Conservation (phyloP, 2,329 filamentous ascomycete species). For the Aspergillus uvarum region DNA sequence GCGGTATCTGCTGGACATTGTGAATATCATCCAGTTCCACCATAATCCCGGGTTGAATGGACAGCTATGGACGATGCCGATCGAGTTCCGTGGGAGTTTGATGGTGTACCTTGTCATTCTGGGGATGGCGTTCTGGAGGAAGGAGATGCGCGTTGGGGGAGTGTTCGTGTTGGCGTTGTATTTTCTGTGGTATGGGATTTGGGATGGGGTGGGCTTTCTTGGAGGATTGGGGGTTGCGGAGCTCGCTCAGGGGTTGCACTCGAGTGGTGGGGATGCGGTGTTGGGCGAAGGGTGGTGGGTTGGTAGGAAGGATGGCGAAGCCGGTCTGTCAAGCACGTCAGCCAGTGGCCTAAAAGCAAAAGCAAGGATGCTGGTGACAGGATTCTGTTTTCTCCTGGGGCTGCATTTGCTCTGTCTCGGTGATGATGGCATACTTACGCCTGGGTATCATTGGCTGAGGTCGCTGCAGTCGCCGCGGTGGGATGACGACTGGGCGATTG, state of each 20-base stretch:
- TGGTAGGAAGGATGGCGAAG: neutral
- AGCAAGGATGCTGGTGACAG: neutral
- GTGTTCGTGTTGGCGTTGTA: neutral
- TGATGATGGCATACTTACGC: neutral
- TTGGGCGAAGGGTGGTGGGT: neutral
- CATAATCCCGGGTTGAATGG: slow-evolving; percentile 19
- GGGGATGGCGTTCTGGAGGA: neutral
- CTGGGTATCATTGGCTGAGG: neutral
- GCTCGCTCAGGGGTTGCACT: neutral
- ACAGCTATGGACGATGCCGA: slow-evolving; percentile 28
- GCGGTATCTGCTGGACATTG: slow-evolving; percentile 21
- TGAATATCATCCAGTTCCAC: slow-evolving; percentile 15
- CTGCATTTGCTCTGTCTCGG: neutral
- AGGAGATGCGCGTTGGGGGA: neutral
- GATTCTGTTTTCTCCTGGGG: neutral
- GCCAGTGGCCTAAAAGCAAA: neutral
- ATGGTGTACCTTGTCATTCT: slow-evolving; percentile 20
- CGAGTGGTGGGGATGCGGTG: neutral
- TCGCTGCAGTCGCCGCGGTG: neutral
- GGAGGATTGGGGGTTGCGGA: neutral
- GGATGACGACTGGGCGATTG: neutral
- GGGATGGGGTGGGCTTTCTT: neutral
- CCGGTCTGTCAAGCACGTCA: neutral
- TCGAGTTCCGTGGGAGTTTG: slow-evolving; percentile 26
- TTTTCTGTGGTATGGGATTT: neutral